Base-by-base conservation (phyloP, 805 yeast genomes). In the Metschnikowia henanensis region DNA sequence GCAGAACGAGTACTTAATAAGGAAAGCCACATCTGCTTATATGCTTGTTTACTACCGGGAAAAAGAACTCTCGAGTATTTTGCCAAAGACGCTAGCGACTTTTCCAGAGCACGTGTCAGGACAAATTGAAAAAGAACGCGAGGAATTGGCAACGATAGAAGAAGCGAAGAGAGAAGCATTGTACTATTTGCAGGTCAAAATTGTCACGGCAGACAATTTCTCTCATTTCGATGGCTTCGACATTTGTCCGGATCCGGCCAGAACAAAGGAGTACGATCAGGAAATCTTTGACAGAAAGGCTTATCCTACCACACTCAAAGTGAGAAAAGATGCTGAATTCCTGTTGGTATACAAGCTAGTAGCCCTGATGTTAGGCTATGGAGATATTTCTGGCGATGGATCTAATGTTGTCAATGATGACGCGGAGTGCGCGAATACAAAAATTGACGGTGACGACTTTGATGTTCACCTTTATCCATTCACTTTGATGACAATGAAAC, bases 11-110 rank as follows among this genome's bases (percentile, higher is more conserved):
- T 83, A 84, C 48, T 47, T 68, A 35, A 68, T 86, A 22, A 79
- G 87, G 52, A 80, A 96, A 36, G 94, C 89, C 30, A 91, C 98
- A 0, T 87, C 94, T 32, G 99, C 99, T 2, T 94, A 94, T 60
- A 94, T 94, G 99, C 77, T 94, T 65, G 98, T 94, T 2, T 94
- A 94, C 60, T 77, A 91, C 50, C 76, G 95, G 42, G 81, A 87
- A 58, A 67, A 77, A 2, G 77, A 77, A 30, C 63, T 80, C 30
- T 73, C 70, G 2, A 75, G 73, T 10, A 72, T 92, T 13, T 71
- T 94, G 46, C 81, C 80, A 10, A 81, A 78, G 0, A 80, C 77
- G 17, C 46, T 58, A 29, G 45, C 48, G 1, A 43, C 55, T 2
- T 62, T 69, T 33, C 97, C 98, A 2, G 53, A 60, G 1, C 86